phyloP scores from a whole-genome alignment of 495 filamentous ascomycete genomes.

The Penicillium desertorum region DNA sequence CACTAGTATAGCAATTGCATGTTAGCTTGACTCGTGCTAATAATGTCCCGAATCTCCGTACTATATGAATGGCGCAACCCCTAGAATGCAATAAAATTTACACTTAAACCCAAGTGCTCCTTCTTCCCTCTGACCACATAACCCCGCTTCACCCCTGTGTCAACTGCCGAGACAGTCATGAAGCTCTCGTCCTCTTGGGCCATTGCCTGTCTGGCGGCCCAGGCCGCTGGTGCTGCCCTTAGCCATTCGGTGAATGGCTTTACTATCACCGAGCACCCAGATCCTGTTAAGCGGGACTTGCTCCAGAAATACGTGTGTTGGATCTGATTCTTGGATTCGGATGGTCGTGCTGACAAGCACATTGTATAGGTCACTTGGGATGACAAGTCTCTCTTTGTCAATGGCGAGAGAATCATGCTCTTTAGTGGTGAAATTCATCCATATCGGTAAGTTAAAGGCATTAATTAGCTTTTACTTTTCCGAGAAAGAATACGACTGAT shows the following conservation, averaged over 20 bases:
- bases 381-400: constrained; percentile 68
- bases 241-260: constrained; percentile 39
- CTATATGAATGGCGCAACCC: constrained; percentile 21
- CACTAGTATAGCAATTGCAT: constrained; percentile 10
- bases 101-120: neutral
- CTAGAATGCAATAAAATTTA: constrained; percentile 6
- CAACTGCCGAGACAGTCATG: constrained; percentile 22
- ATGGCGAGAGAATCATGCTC: constrained; percentile 68
- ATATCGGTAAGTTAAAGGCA: constrained; percentile 45
- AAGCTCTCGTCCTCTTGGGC: constrained; percentile 36
- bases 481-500: constrained; percentile 5
- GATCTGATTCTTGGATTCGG: neutral
- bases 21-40: neutral
- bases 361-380: constrained; percentile 68
- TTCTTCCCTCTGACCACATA: neutral
- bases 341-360: constrained; percentile 1
- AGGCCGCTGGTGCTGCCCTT: constrained; percentile 39
- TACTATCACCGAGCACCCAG: constrained; percentile 39
- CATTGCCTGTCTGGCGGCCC: constrained; percentile 36
- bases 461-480: neutral
- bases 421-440: constrained; percentile 76
- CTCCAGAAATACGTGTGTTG: constrained; percentile 42
- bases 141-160: neutral
- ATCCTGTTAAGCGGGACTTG: constrained; percentile 35
- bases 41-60: neutral